Evolutionary conservation across 177 flowering plant genomes (phyloP).

Genomic region (Telopea speciosissima): DNA sequence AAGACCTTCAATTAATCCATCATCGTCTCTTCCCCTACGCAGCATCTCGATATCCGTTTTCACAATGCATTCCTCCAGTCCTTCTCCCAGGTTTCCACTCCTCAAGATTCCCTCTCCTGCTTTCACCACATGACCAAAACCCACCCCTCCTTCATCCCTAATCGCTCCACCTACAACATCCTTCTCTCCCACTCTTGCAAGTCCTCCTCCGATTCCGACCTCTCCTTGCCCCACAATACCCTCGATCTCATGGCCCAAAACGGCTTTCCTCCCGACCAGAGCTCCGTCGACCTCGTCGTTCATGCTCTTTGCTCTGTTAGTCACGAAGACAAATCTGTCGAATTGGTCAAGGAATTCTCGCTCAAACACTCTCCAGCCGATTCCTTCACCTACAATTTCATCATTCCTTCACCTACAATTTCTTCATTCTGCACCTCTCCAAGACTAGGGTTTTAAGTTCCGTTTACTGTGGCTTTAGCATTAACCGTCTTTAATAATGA

Average conservation of each 20-base stretch:
- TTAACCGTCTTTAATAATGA: too few species aligned
- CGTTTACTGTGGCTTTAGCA: constrained; percentile 41
- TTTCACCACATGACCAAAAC: too few species aligned
- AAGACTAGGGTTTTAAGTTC: constrained; percentile 44
- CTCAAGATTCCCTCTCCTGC: too few species aligned
- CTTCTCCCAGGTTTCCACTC: too few species aligned
- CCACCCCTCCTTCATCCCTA: constrained; percentile 63
- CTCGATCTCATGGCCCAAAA: too few species aligned
- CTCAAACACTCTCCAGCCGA: too few species aligned
- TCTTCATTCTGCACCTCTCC: constrained; percentile 54
- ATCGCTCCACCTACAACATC: constrained; percentile 56
- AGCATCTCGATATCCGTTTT: too few species aligned
- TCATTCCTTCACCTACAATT: constrained; percentile 69
- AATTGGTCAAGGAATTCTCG: constrained; percentile 52
- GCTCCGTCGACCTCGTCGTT: constrained; percentile 57
- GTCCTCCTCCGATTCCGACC: constrained; percentile 16
- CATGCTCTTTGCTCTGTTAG: constrained; percentile 53
- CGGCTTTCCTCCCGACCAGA: constrained; percentile 53
- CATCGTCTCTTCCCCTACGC: too few species aligned
- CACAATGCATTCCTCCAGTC: too few species aligned
- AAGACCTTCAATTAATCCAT: too few species aligned
- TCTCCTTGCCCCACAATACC: constrained; percentile 29
- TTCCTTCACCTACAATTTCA: too few species aligned
- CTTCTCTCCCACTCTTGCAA: constrained; percentile 45
- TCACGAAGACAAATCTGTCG: constrained; percentile 45